phyloP scores from a whole-genome alignment of 257 asterid species.

The Solanum bulbocastanum region DNA sequence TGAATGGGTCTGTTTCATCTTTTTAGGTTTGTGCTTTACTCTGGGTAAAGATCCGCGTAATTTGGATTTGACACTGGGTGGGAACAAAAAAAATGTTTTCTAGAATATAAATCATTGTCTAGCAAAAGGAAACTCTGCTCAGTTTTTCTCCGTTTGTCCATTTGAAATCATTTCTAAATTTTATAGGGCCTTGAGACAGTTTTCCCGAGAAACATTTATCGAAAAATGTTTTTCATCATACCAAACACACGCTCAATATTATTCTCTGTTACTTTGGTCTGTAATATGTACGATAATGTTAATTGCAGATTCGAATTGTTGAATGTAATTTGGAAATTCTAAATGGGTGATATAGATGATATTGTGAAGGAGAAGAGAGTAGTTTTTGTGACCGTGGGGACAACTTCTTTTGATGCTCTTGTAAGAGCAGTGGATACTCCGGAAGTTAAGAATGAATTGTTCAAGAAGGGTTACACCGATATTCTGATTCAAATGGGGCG shows the following conservation, averaged over 20 bases:
- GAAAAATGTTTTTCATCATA: too few relatives aligned
- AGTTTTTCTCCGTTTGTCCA: background rate
- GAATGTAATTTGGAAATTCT: background rate
- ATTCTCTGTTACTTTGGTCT: background rate
- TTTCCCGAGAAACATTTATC: too few relatives aligned
- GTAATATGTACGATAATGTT: background rate
- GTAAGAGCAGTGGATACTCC: constrained; percentile 65
- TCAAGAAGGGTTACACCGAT: constrained; percentile 56
- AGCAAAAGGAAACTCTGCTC: background rate
- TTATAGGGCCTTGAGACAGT: too few relatives aligned
- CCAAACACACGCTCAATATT: background rate
- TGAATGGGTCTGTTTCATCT: too few relatives aligned
- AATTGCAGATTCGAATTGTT: background rate
- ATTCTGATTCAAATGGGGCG: constrained; percentile 93
- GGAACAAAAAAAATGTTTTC: too few relatives aligned
- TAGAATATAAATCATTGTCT: too few relatives aligned
- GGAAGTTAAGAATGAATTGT: constrained; percentile 57
- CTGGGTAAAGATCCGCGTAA: too few relatives aligned
- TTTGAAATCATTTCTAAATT: background rate
- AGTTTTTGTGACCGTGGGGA: constrained; percentile 88
- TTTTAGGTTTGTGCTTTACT: too few relatives aligned
- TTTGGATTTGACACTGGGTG: too few relatives aligned
- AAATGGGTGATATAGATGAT: constrained; percentile 36
- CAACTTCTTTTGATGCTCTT: constrained; percentile 80
- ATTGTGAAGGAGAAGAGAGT: constrained; percentile 27